Evolutionary conservation across 768 basidiomycete species (phyloP).

Genomic region (Chiua virens): DNA sequence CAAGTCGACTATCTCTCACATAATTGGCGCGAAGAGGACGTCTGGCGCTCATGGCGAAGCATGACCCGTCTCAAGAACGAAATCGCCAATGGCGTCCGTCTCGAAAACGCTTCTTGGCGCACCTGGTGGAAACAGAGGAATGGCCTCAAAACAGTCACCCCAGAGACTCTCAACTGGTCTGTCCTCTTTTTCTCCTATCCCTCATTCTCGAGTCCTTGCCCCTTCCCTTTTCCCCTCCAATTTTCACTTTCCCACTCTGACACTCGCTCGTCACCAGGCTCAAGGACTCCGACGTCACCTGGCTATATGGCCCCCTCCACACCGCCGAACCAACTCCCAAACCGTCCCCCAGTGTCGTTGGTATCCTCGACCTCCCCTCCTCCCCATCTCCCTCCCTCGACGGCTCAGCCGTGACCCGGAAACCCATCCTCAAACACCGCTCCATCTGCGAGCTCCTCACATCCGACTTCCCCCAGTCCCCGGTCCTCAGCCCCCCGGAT

Average conservation of each 20-base stretch:
- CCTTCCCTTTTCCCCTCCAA: constrained; percentile 7
- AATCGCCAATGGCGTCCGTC: constrained; percentile 89
- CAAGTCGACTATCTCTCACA: constrained; percentile 99
- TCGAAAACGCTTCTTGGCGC: constrained; percentile 98
- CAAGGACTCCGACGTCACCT: constrained; percentile 98
- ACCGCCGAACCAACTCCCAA: constrained; percentile 76
- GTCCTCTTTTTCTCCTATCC: constrained; percentile 19
- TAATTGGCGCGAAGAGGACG: constrained; percentile 97
- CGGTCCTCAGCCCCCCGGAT: constrained; percentile 59
- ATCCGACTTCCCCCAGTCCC: constrained; percentile 63
- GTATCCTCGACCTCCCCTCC: constrained; percentile 38
- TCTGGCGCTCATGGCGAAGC: constrained; percentile 97
- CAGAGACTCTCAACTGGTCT: constrained; percentile 98
- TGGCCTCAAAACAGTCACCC: constrained; percentile 90
- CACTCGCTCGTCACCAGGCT: constrained; percentile 56
- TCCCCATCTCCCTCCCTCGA: constrained; percentile 30
- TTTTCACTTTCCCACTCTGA: constrained; percentile 9
- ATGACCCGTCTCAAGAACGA: constrained; percentile 99
- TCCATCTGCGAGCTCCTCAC: constrained; percentile 89
- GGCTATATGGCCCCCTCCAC: constrained; percentile 97
- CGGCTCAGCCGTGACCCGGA: constrained; percentile 38
- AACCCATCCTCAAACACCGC: constrained; percentile 96
- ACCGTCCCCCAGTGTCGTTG: constrained; percentile 37
- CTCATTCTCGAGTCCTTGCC: no score
- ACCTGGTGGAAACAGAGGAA: constrained; percentile 99